phyloP scores from a whole-genome alignment of 2,329 filamentous ascomycete species.

The Colletotrichum destructivum region DNA sequence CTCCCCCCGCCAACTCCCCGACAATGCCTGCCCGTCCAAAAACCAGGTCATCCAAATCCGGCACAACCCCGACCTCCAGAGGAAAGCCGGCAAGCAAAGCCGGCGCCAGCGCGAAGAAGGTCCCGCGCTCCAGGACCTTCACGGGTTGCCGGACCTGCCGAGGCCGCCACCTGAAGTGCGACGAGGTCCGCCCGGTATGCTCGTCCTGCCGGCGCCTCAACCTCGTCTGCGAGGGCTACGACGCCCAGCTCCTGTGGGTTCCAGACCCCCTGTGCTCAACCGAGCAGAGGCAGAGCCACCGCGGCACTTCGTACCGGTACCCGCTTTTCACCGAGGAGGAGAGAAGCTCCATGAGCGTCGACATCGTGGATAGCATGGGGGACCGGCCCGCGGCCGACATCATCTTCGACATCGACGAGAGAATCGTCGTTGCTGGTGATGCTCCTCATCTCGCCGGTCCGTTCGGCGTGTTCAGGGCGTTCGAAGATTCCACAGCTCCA shows the following conservation, averaged over 20 bases:
- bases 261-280: constrained; percentile 45
- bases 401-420: constrained; percentile 47
- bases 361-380: constrained; percentile 52
- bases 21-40: constrained; percentile 13
- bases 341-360: constrained; percentile 52
- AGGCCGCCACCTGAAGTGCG: constrained; percentile 61
- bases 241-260: constrained; percentile 53
- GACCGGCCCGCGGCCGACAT: constrained; percentile 44
- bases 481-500: background rate
- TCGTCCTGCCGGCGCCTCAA: constrained; percentile 54
- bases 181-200: constrained; percentile 58
- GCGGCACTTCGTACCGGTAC: constrained; percentile 54
- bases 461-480: constrained; percentile 41
- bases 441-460: constrained; percentile 33
- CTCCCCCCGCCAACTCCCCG: background rate
- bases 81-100: background rate
- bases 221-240: constrained; percentile 57
- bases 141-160: constrained; percentile 54
- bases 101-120: constrained; percentile 12
- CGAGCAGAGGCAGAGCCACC: constrained; percentile 24
- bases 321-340: constrained; percentile 59
- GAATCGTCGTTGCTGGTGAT: constrained; percentile 1
- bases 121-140: constrained; percentile 46
- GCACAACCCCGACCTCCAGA: background rate
- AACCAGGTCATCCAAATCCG: constrained; percentile 1